Conservation (phyloP, 2,329 filamentous ascomycete genomes). For the Aspergillus quadrilineatus region DNA sequence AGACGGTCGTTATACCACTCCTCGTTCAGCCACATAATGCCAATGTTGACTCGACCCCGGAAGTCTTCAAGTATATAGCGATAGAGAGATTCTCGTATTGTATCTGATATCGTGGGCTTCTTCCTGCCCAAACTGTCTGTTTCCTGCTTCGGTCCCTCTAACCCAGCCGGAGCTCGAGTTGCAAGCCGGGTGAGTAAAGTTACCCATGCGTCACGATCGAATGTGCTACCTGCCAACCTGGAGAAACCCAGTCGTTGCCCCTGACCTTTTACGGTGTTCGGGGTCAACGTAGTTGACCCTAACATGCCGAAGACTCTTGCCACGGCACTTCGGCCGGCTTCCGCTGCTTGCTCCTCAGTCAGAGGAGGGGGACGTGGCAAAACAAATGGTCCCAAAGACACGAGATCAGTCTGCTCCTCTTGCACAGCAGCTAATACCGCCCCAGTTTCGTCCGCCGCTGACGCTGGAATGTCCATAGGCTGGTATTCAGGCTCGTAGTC, state of each 20-base stretch:
- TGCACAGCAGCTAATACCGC: constrained; percentile 77
- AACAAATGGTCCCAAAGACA: constrained; percentile 71
- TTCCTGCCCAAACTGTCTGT: constrained; percentile 23
- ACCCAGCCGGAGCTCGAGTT: constrained; percentile 70
- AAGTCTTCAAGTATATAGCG: constrained; percentile 90
- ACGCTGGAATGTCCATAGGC: constrained; percentile 57
- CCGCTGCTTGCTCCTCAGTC: constrained; percentile 68
- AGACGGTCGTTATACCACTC: constrained; percentile 94
- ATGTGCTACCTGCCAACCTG: constrained; percentile 77
- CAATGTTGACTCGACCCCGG: constrained; percentile 81
- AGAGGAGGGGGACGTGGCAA: constrained; percentile 75
- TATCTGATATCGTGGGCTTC: constrained; percentile 51
- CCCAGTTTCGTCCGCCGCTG: constrained; percentile 51
- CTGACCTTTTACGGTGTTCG: constrained; percentile 51
- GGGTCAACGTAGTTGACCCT: constrained; percentile 66
- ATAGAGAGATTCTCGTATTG: constrained; percentile 78
- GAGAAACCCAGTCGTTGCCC: constrained; percentile 70
- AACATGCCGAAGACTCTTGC: constrained; percentile 77
- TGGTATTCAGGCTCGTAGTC: constrained; percentile 90
- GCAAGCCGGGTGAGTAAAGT: constrained; percentile 83
- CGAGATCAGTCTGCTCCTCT: constrained; percentile 59
- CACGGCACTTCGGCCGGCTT: constrained; percentile 72
- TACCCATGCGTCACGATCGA: constrained; percentile 86
- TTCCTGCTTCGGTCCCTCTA: constrained; percentile 53
- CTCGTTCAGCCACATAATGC: constrained; percentile 91